Evolutionary conservation across 768 basidiomycete species (phyloP).

Genomic region (Collybia sordida): DNA sequence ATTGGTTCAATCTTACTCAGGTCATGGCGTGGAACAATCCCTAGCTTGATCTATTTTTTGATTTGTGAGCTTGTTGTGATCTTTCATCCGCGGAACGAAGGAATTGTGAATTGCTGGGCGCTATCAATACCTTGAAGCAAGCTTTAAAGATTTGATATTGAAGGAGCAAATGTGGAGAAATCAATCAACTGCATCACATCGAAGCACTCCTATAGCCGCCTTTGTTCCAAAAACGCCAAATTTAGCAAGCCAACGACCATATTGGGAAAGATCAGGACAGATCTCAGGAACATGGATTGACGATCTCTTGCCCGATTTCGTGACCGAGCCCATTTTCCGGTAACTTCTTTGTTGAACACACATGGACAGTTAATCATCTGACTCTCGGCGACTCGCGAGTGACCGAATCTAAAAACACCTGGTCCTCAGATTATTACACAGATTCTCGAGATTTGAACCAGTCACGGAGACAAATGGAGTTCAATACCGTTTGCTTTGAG

Average conservation of each 20-base stretch:
- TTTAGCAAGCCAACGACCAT: slow-evolving; percentile 6
- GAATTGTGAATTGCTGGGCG: no score
- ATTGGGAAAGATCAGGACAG: slow-evolving; percentile 6
- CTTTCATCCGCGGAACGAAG: no score
- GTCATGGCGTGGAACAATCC: no score
- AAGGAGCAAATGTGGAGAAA: no score
- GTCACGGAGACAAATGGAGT: neutral
- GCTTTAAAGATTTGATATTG: no score
- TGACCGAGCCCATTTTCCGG: slow-evolving; percentile 11
- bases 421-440: no score
- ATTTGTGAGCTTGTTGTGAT: no score
- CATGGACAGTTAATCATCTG: slow-evolving; percentile 14
- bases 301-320: slow-evolving; percentile 15
- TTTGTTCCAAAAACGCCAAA: neutral
- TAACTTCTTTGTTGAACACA: slow-evolving; percentile 10
- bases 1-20: no score
- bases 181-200: slow-evolving; percentile 7
- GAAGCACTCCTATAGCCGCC: slow-evolving; percentile 1
- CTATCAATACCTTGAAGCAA: no score
- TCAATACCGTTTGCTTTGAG: neutral
- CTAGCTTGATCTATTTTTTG: no score
- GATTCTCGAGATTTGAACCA: neutral
- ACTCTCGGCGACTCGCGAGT: slow-evolving; percentile 15
- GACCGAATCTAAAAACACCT: neutral
- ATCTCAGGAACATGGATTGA: slow-evolving; percentile 18